These are phyloP conservation scores for Murraya paniculata DNA, from an alignment of 345 rosid species.

Conservation along the genomic window DNA sequence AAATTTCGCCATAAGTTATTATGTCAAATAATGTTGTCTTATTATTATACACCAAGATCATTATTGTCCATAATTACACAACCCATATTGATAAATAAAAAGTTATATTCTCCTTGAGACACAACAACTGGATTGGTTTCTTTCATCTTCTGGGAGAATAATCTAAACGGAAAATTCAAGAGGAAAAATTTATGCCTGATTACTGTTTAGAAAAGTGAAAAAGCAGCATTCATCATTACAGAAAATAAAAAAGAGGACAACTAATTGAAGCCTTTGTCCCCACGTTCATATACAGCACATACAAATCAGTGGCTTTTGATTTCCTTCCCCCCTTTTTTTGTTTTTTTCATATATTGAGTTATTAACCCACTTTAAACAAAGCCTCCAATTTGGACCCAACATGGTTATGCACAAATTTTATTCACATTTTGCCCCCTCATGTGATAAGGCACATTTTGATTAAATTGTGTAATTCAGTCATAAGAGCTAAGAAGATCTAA, in stretches of 20 bases:
- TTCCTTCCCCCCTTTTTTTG: slow-evolving; percentile 21
- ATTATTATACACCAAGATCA: slow-evolving; percentile 33
- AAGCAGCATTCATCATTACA: slow-evolving; percentile 50
- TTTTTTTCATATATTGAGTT: slow-evolving; percentile 13
- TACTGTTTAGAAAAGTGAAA: slow-evolving; percentile 30
- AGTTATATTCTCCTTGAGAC: slow-evolving; percentile 11
- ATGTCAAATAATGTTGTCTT: slow-evolving; percentile 58
- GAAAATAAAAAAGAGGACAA: slow-evolving; percentile 50
- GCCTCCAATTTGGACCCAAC: slow-evolving; percentile 74
- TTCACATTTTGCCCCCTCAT: slow-evolving; percentile 28
- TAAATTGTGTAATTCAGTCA: not conserved
- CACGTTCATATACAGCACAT: slow-evolving; percentile 47
- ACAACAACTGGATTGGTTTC: slow-evolving; percentile 8
- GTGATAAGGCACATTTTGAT: not conserved
- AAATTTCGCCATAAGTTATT: slow-evolving; percentile 42
- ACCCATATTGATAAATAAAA: slow-evolving; percentile 27
- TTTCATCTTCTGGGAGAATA: slow-evolving; percentile 16
- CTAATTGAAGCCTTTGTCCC: slow-evolving; percentile 56
- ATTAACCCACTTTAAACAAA: slow-evolving; percentile 44
- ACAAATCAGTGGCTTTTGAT: slow-evolving; percentile 47
- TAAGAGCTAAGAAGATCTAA: not conserved
- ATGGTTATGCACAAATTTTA: slow-evolving; percentile 26
- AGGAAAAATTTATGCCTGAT: slow-evolving; percentile 15
- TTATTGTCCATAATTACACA: slow-evolving; percentile 43
- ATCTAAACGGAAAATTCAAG: slow-evolving; percentile 6